phyloP scores from a whole-genome alignment of 2,329 filamentous ascomycete genomes.

The Arthrinium phaeospermum region DNA sequence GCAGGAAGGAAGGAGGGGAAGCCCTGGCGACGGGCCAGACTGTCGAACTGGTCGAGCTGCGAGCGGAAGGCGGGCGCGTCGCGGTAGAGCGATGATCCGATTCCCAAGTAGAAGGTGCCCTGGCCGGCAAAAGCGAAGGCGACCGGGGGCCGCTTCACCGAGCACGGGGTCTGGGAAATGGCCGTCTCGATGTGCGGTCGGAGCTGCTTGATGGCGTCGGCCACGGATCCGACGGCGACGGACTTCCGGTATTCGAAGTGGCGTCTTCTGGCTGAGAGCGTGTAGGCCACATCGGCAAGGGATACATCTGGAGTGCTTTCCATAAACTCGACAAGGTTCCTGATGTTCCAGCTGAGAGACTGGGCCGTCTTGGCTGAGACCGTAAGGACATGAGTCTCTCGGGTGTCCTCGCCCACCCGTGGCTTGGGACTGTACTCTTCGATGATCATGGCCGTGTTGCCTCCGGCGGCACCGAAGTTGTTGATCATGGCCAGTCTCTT shows the following conservation, averaged over 20 bases:
- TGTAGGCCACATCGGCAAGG: slow-evolving; percentile 57
- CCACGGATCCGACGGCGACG: background rate
- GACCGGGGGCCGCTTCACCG: slow-evolving; percentile 28
- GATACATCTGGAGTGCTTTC: slow-evolving; percentile 43
- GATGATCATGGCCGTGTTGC: slow-evolving; percentile 60
- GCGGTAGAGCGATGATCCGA: background rate
- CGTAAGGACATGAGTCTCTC: slow-evolving; percentile 48
- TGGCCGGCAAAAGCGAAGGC: slow-evolving; percentile 53
- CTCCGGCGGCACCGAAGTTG: slow-evolving; percentile 61
- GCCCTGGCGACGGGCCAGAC: slow-evolving; percentile 32
- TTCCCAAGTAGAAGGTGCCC: slow-evolving; percentile 39
- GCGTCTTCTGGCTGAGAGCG: slow-evolving; percentile 54
- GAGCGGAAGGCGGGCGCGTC: background rate
- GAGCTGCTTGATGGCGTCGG: background rate
- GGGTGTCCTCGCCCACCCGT: slow-evolving; percentile 40
- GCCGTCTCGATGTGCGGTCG: background rate
- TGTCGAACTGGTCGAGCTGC: slow-evolving; percentile 4
- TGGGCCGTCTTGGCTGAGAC: slow-evolving; percentile 50
- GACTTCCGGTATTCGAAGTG: background rate
- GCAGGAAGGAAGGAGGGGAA: slow-evolving; percentile 47
- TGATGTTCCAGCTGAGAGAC: slow-evolving; percentile 47
- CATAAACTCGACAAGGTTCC: slow-evolving; percentile 41
- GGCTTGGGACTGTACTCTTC: slow-evolving; percentile 45
- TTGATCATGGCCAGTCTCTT: slow-evolving; percentile 44
- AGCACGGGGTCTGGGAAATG: background rate